Base-by-base conservation (phyloP, 441 rosid species). In the Hura crepitans region DNA sequence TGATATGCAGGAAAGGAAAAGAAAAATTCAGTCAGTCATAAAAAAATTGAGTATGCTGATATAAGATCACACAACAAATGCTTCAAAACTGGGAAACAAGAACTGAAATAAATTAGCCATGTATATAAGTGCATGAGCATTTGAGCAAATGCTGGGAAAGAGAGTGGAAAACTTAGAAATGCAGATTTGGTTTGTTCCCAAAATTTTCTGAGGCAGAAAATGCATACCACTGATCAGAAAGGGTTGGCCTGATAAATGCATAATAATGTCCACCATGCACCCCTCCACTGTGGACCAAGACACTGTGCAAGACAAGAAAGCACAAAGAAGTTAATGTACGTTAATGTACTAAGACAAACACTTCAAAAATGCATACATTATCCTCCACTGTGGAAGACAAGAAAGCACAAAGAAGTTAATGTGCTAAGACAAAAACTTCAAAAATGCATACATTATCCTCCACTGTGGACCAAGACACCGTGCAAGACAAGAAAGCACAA, bases 231-330 rank as follows among this genome's bases (percentile, higher is more conserved):
- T 87, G 94, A 72, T 92, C 94, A 77, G 96, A 81, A 42, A 92
- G 92, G 12, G 93, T 89, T 30, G 97, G 97, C 77, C 97, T 81
- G 61, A 92, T 92, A 72, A 85, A 92, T 66, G 97, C 97, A 85
- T 92, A 91, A 77, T 91, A 91, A 62, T 91, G 97, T 66, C 97
- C 97, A 73, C 96, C 96, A 74, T 91, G 93, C 69, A 91, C 90
- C 66, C 97, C 97, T 72, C 97, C 97, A 53, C 97, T 91, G 63
- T 91, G 97, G 74, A 91, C 97, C 81, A 91, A 78, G 72, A 91
- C 97, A 71, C 97, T 91, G 85, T 64, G 74, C 62, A 75, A 67
- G 39, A 54, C 23, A 72, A 75, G 46, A 30, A 68, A 30, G 53
- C 33, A 67, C 17, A 66, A 55, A 70, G 37, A 82, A 45, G 65